These are phyloP conservation scores for Sistotremastrum niveocremeum DNA, from an alignment of 768 basidiomycete genomes.

Conservation along the genomic window DNA sequence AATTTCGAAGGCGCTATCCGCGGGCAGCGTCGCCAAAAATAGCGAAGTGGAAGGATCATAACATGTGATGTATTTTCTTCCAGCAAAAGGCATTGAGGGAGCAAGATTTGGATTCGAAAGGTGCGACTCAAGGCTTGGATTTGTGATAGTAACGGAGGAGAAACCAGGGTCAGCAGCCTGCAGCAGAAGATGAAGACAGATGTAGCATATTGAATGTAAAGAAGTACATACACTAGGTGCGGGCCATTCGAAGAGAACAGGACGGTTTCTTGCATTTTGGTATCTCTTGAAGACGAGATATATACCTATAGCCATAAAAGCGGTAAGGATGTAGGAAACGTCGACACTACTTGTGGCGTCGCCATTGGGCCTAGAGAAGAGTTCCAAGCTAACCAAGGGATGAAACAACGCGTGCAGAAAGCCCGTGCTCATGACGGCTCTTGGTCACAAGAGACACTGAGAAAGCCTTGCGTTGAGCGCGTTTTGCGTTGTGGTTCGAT, in stretches of 20 bases:
- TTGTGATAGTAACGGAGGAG: constrained; percentile 37
- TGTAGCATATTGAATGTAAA: constrained; percentile 9
- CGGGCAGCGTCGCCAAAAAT: constrained; percentile 64
- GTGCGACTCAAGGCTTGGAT: constrained; percentile 58
- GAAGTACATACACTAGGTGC: constrained; percentile 41
- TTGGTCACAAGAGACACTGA: no score
- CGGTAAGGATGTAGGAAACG: constrained; percentile 49
- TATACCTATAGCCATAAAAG: constrained; percentile 67
- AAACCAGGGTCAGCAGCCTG: constrained; percentile 49
- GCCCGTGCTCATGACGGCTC: no score
- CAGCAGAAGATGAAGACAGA: constrained; percentile 4
- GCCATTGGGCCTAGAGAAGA: no score
- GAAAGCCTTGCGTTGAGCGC: no score
- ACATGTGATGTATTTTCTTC: constrained; percentile 68
- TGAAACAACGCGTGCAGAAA: no score
- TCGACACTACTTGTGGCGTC: constrained; percentile 21
- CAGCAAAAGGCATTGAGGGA: constrained; percentile 30
- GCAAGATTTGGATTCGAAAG: constrained; percentile 37
- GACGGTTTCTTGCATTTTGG: constrained; percentile 58
- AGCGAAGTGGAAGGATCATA: constrained; percentile 85
- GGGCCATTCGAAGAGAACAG: constrained; percentile 49
- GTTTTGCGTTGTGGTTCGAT: no score
- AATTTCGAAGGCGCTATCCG: constrained; percentile 65
- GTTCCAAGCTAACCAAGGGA: no score
- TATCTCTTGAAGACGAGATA: constrained; percentile 68